Evolutionary conservation across 2,329 filamentous ascomycete species (phyloP).

Genomic region (Lojkania enalia): DNA sequence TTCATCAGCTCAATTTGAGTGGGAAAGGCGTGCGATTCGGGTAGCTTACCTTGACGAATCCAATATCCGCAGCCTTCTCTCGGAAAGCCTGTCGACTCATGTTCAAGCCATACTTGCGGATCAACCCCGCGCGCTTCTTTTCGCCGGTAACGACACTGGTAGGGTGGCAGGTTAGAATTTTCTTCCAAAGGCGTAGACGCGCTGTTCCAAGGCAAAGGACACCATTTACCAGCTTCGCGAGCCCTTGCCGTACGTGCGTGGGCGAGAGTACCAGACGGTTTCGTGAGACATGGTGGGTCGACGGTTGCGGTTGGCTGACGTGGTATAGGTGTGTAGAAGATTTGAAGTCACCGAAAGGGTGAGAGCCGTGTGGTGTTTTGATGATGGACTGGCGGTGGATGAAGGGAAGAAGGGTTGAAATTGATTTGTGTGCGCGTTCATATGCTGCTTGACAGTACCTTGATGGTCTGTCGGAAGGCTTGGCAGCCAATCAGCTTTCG

Average conservation of each 20-base stretch:
- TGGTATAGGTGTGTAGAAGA: neutral
- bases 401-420: neutral
- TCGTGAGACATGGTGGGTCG: constrained; percentile 36
- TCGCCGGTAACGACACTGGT: constrained; percentile 32
- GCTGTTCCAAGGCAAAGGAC: constrained; percentile 50
- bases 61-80: constrained; percentile 67
- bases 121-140: constrained; percentile 73
- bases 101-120: constrained; percentile 98
- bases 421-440: neutral
- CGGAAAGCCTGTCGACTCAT: constrained; percentile 71
- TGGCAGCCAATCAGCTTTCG: no score
- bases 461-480: no score
- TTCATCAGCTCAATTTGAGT: no score
- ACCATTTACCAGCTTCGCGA: constrained; percentile 75
- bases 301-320: neutral
- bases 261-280: constrained; percentile 91
- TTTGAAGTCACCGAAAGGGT: no score
- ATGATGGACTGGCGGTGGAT: neutral
- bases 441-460: neutral
- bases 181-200: neutral
- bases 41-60: constrained; percentile 69
- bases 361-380: neutral
- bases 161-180: no score
- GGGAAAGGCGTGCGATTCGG: no score
- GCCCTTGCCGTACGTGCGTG: constrained; percentile 95